These are phyloP conservation scores for Rosa hybrid DNA, from an alignment of 331 rosid genomes.

Conservation along the genomic window DNA sequence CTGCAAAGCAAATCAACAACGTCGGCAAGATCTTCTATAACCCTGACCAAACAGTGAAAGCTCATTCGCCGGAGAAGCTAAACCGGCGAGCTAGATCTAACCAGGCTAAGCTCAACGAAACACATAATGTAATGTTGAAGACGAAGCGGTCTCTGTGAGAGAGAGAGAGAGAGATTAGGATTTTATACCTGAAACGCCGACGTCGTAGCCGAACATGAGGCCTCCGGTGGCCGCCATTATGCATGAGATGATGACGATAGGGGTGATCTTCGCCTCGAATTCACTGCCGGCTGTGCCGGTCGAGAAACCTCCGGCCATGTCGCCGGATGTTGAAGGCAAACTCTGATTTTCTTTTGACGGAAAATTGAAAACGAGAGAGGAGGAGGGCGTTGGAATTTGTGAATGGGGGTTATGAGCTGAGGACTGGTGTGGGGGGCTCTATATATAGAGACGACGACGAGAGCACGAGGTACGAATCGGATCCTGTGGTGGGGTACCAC, in stretches of 20 bases:
- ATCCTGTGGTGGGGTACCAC: constrained; percentile 35
- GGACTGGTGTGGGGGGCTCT: not conserved
- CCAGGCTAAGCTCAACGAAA: not conserved
- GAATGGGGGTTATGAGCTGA: constrained; percentile 2
- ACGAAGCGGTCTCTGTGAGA: not conserved
- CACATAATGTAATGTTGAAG: not conserved
- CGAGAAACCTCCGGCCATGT: constrained; percentile 63
- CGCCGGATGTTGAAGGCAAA: not conserved
- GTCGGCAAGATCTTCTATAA: not conserved
- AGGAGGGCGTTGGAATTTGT: not conserved
- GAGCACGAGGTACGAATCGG: constrained; percentile 6
- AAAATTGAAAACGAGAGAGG: not conserved
- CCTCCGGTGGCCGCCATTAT: constrained; percentile 92
- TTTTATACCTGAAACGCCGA: constrained; percentile 67
- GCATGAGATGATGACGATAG: constrained; percentile 74
- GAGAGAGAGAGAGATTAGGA: not conserved
- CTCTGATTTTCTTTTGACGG: not conserved
- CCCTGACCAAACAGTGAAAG: constrained; percentile 8
- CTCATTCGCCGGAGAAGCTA: not conserved
- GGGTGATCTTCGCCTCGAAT: constrained; percentile 84
- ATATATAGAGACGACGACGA: constrained; percentile 17
- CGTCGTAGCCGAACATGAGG: constrained; percentile 85
- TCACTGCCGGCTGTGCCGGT: constrained; percentile 24
- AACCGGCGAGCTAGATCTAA: constrained; percentile 11
- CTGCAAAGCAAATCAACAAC: not conserved